A percentile compares a stretch with the other conserved stretches of the same genome.
Evolutionary conservation across 2,329 filamentous ascomycete genomes (phyloP).

Genomic region (Xylariaceae sp.): DNA sequence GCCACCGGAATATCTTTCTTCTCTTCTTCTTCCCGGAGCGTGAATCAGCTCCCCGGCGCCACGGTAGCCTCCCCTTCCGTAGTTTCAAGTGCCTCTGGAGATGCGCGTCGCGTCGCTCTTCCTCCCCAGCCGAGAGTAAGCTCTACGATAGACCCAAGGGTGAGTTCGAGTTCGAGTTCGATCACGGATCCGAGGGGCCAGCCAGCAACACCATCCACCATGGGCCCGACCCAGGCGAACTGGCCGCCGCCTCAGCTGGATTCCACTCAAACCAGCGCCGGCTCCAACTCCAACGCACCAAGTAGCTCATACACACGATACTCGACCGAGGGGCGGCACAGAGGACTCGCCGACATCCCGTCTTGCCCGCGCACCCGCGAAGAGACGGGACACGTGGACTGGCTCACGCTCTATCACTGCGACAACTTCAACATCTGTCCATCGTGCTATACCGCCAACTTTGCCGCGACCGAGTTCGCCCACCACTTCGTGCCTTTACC

Average conservation of each 20-base stretch:
- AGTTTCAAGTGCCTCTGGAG: slow-evolving; percentile 7
- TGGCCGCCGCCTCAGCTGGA: slow-evolving; percentile 46
- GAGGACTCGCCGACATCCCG: slow-evolving; percentile 47
- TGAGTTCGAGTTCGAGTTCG: slow-evolving; percentile 10
- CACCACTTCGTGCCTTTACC: slow-evolving; percentile 59
- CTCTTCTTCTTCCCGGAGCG: slow-evolving; percentile 14
- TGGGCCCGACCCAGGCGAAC: slow-evolving; percentile 27
- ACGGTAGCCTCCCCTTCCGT: slow-evolving; percentile 4
- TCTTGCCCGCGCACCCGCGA: slow-evolving; percentile 63
- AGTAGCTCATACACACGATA: slow-evolving; percentile 47
- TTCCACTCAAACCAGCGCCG: slow-evolving; percentile 28
- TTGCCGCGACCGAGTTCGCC: slow-evolving; percentile 62
- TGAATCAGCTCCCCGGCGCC: slow-evolving; percentile 19
- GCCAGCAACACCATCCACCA: slow-evolving; percentile 20
- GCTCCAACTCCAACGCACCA: slow-evolving; percentile 41
- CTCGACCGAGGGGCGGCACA: slow-evolving; percentile 46
- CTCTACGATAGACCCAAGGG: slow-evolving; percentile 18
- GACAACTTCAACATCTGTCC: slow-evolving; percentile 77
- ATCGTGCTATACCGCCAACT: slow-evolving; percentile 67
- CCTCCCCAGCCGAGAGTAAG: slow-evolving; percentile 17
- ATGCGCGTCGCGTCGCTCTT: slow-evolving; percentile 14
- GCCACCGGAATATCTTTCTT: slow-evolving; percentile 22
- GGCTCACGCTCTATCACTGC: slow-evolving; percentile 69
- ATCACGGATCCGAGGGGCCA: slow-evolving; percentile 20
- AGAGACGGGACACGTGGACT: slow-evolving; percentile 63